phyloP scores from a whole-genome alignment of 2,329 filamentous ascomycete genomes.

The Daldinia sp. region DNA sequence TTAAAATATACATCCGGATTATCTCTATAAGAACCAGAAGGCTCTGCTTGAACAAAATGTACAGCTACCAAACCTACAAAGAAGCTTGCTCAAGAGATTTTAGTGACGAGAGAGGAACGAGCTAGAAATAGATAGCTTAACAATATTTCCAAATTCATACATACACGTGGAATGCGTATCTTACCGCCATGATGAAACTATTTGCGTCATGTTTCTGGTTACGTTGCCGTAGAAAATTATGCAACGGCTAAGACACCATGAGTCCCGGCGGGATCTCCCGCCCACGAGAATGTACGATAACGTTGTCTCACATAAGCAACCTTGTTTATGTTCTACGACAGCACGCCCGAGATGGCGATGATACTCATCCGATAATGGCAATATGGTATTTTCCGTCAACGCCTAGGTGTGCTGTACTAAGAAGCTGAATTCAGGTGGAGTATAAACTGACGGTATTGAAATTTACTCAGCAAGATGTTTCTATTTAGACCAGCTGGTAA shows the following conservation, averaged over 20 bases:
- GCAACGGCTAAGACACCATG: not conserved
- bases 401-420: not conserved
- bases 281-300: slow-evolving; percentile 7
- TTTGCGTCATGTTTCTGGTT: not conserved
- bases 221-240: not conserved
- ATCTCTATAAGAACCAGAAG: not conserved
- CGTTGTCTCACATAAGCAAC: slow-evolving; percentile 3
- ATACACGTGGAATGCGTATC: not conserved
- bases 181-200: not conserved
- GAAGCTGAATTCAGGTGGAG: not conserved
- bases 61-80: not conserved
- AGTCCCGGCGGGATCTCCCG: not conserved
- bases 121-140: not conserved
- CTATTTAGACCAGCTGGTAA: not conserved
- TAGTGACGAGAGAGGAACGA: not conserved
- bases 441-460: no score
- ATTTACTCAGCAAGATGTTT: no score
- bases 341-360: not conserved
- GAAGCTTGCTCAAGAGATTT: not conserved
- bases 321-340: slow-evolving; percentile 6
- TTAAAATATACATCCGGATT: not conserved
- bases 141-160: not conserved
- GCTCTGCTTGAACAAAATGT: not conserved
- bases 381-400: not conserved
- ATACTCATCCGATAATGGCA: not conserved